Conservation (phyloP, 192 early-diverging fungal genomes). For the Podila epigama region DNA sequence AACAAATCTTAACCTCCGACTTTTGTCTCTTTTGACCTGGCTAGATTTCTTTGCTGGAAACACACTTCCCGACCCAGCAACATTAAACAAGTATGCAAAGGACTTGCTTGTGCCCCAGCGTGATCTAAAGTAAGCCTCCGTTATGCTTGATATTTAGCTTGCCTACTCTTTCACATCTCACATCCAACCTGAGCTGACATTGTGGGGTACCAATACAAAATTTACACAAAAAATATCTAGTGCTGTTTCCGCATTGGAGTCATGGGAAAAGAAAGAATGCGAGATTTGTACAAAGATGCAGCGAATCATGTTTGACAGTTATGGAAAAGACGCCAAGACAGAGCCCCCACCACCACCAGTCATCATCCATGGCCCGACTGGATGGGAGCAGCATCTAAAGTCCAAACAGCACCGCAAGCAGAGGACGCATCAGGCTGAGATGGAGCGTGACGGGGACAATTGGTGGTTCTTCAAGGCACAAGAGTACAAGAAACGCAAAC, state of each 20-base stretch:
- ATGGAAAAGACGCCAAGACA: constrained; percentile 7
- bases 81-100: constrained; percentile 42
- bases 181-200: not conserved
- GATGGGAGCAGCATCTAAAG: constrained; percentile 77
- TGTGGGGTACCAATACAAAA: constrained; percentile 5
- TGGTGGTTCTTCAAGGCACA: constrained; percentile 47
- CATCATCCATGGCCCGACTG: constrained; percentile 76
- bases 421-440: constrained; percentile 46
- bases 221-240: constrained; percentile 35
- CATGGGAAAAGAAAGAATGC: constrained; percentile 78
- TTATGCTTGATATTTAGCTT: not conserved
- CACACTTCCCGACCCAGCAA: constrained; percentile 33
- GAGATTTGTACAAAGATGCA: constrained; percentile 67
- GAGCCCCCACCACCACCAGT: constrained; percentile 7
- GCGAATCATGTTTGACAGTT: constrained; percentile 28
- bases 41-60: constrained; percentile 53
- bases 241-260: constrained; percentile 29
- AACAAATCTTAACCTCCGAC: not conserved
- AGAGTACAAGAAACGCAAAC: constrained; percentile 47
- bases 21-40: not conserved
- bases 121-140: constrained; percentile 48
- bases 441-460: constrained; percentile 41
- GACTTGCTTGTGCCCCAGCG: constrained; percentile 44
- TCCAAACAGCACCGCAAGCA: constrained; percentile 69
- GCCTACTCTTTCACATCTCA: not conserved